Conservation (phyloP, 108 stramenopile species). For the Asterionellopsis glacialis region DNA sequence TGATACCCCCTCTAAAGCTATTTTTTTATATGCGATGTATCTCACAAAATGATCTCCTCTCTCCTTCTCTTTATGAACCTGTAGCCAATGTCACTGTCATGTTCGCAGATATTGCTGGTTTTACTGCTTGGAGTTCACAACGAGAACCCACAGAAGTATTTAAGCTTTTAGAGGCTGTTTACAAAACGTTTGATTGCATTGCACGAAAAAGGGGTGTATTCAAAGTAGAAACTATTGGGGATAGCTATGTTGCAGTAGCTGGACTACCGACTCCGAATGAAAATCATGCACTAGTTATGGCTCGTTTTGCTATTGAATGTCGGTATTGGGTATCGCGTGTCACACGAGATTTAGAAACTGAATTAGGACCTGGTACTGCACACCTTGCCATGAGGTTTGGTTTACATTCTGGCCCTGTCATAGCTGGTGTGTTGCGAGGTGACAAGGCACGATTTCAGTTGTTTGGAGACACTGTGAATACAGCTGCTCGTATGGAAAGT, state of each 20-base stretch:
- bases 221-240: slow-evolving; percentile 54
- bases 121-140: slow-evolving; percentile 26
- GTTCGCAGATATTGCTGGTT: slow-evolving; percentile 22
- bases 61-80: slow-evolving; percentile 9
- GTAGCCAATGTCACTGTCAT: slow-evolving; percentile 53
- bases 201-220: slow-evolving; percentile 23
- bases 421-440: slow-evolving; percentile 57
- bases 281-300: slow-evolving; percentile 24
- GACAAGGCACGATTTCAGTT: slow-evolving; percentile 49
- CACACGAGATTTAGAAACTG: slow-evolving; percentile 13
- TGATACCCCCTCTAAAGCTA: no score
- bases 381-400: slow-evolving; percentile 51
- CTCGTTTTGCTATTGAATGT: slow-evolving; percentile 24
- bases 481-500: slow-evolving; percentile 51
- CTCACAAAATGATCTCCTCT: no score
- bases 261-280: slow-evolving; percentile 23
- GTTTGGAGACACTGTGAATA: slow-evolving; percentile 57
- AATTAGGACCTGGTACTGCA: slow-evolving; percentile 41
- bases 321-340: slow-evolving; percentile 6
- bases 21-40: no score
- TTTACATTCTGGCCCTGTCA: slow-evolving; percentile 49
- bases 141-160: slow-evolving; percentile 38
- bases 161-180: slow-evolving; percentile 39
- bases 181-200: slow-evolving; percentile 33
- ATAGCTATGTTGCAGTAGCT: slow-evolving; percentile 34